A percentile compares a stretch with the other conserved stretches of the same genome.
Conservation (phyloP, 2,329 filamentous ascomycete genomes). For the Fusarium mexicanum region DNA sequence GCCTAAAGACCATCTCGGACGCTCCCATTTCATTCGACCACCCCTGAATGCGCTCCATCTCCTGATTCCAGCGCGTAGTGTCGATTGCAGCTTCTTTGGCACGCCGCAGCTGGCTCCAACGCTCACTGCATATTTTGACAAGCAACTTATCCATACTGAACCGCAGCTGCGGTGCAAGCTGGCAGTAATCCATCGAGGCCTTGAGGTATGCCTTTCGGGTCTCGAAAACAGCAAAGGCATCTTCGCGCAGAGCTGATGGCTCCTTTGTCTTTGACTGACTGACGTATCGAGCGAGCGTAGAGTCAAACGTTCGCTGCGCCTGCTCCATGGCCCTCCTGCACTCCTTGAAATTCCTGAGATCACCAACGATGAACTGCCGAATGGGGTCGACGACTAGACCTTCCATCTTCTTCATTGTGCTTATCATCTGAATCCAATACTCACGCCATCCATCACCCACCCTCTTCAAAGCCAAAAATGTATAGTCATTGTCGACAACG, state of each 20-base stretch:
- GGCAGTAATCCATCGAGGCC: conserved; percentile 92
- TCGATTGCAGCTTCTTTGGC: conserved; percentile 72
- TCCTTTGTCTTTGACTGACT: conserved; percentile 93
- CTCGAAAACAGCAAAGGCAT: conserved; percentile 95
- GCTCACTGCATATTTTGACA: conserved; percentile 83
- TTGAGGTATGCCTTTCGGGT: conserved; percentile 90
- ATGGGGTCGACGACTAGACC: conserved; percentile 82
- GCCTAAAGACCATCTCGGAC: conserved; percentile 83
- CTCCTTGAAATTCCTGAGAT: conserved; percentile 89
- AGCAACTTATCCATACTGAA: conserved; percentile 86
- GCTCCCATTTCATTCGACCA: conserved; percentile 96
- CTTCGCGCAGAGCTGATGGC: conserved; percentile 87
- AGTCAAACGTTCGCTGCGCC: conserved; percentile 86
- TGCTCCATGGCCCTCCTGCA: conserved; percentile 78
- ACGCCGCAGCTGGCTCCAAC: conserved; percentile 86
- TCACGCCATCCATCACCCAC: conserved; percentile 88
- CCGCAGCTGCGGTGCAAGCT: conserved; percentile 85
- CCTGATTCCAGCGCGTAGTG: conserved; percentile 74
- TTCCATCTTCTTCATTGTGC: conserved; percentile 81
- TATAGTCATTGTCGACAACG: conserved; percentile 94
- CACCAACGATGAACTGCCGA: conserved; percentile 77
- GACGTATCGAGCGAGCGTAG: conserved; percentile 81
- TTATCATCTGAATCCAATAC: conserved; percentile 83
- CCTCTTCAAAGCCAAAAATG: conserved; percentile 83
- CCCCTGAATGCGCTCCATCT: conserved; percentile 91